Evolutionary conservation across 1,139 yeast genomes (phyloP).

Genomic region (Hyphopichia buzzinii): DNA sequence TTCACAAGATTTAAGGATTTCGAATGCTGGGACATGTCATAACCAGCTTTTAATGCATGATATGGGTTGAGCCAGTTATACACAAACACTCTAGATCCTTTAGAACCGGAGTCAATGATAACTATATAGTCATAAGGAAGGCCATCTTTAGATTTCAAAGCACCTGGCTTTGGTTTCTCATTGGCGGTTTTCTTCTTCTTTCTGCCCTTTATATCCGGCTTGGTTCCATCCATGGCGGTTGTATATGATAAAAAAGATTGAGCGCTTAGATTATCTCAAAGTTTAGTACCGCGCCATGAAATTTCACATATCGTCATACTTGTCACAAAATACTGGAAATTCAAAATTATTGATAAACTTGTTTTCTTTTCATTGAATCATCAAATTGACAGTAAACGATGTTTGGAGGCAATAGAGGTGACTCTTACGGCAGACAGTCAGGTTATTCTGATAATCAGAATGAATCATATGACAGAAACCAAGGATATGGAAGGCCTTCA

Average conservation of each 20-base stretch:
- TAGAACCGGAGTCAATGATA: constrained; percentile 80
- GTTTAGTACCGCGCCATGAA: too few species aligned
- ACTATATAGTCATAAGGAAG: constrained; percentile 66
- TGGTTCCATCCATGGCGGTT: background rate
- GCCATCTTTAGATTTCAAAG: constrained; percentile 34
- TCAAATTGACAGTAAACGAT: too few species aligned
- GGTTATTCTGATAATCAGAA: too few species aligned
- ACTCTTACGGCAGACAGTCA: too few species aligned
- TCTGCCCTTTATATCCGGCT: background rate
- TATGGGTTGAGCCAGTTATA: constrained; percentile 64
- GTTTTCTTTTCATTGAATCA: too few species aligned
- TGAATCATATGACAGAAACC: background rate
- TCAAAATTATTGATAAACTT: too few species aligned
- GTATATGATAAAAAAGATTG: too few species aligned
- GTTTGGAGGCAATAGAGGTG: background rate
- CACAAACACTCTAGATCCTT: constrained; percentile 73
- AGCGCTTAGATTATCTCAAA: too few species aligned
- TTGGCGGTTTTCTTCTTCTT: constrained; percentile 6
- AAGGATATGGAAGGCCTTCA: background rate
- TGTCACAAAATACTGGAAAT: too few species aligned
- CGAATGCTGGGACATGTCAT: constrained; percentile 12
- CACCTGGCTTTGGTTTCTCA: constrained; percentile 19
- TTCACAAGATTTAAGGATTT: constrained; percentile 13
- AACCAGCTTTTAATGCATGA: constrained; percentile 26
- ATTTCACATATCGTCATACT: too few species aligned